Base-by-base conservation (phyloP, 805 yeast genomes). In the Priceomyces fermenticarens region DNA sequence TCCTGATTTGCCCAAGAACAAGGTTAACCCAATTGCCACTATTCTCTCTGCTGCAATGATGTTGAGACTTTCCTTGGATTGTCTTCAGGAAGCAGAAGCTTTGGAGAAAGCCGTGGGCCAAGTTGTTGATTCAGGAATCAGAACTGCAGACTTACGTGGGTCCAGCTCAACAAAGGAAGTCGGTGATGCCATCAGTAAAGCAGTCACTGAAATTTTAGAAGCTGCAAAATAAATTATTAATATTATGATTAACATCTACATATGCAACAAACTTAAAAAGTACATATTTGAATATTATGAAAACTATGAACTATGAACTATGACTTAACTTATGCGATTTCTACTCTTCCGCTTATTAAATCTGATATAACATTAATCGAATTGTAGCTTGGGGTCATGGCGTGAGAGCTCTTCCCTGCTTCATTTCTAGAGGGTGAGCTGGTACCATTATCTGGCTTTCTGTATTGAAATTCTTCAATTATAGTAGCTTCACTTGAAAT, bases 11-110 rank as follows among this genome's bases (percentile, higher is more conserved):
- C 82, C 83, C 39, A 72, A 69, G 45, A 88, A 88, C 62, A 85
- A 87, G 70, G 99, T 90, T 44, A 91, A 91, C 69, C 99, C 99
- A 39, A 68, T 91, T 43, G 99, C 98, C 39, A 88, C 97, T 16
- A 90, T 91, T 54, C 77, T 93, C 57, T 89, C 97, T 17, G 95
- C 88, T 10, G 98, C 98, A 26, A 86, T 93, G 95, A 93, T 93
- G 98, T 78, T 93, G 69, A 81, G 91, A 57, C 78, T 93, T 48
- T 89, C 97, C 13, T 78, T 93, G 62, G 83, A 88, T 61, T 68
- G 88, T 58, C 78, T 77, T 44, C 80, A 83, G 48, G 97, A 88
- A 65, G 98, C 97, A 50, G 81, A 77, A 45, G 93, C 89, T 12
- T 72, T 93, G 53, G 98, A 91, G 70, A 68, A 75, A 54, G 98